Base-by-base conservation (phyloP, 495 filamentous ascomycete genomes). In the Talaromyces ruber region DNA sequence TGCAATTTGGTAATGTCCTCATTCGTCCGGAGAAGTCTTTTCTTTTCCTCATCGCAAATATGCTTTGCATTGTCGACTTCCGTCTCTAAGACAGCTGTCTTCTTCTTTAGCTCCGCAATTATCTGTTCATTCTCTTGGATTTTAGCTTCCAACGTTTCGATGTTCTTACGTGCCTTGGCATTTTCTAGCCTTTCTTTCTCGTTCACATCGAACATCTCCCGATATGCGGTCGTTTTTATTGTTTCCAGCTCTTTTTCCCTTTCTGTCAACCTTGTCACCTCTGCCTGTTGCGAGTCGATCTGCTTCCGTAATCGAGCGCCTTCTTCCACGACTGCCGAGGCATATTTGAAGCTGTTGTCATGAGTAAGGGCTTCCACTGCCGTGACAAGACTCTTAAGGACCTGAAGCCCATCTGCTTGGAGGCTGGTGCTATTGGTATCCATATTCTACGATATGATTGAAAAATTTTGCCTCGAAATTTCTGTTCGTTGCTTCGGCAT, bases 151-250 rank as follows among this genome's bases (percentile, higher is more conserved):
- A 66, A 51, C 1, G 30, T 55, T 32, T 64, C 54, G 21, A 67
- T 64, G 1, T 64, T 34, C 45, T 57, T 51, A 24, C 51, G 22
- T 16, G 63, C 53, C n/a, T 55, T 50, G 2, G 56, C 61, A 29
- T 63, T 45, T 28, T 34, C 58, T 11, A 18, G 29, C 57, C 56
- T 65, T 62, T 65, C 66, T 58, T 39, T 65, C 37, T 65, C 37
- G 52, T 66, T 66, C 22, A 34, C 30, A 52, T 16, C 29, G 39
- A 47, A 55, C 56, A 66, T 58, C 14, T 58, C 64, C 0, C 53
- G 6, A 52, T 61, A 61, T 11, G 64, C 55, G 21, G 26, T 67
- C 54, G 24, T 11, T 63, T 63, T 65, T 50, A 18, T 56, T 25
- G 59, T 26, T 55, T 61, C 37, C 14, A 66, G 54, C 58, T 66